Evolutionary conservation across 1,284 basidiomycete genomes (phyloP), one percentile per base, ranked within the genome.

Genomic region (Cryptococcus sp.): DNA sequence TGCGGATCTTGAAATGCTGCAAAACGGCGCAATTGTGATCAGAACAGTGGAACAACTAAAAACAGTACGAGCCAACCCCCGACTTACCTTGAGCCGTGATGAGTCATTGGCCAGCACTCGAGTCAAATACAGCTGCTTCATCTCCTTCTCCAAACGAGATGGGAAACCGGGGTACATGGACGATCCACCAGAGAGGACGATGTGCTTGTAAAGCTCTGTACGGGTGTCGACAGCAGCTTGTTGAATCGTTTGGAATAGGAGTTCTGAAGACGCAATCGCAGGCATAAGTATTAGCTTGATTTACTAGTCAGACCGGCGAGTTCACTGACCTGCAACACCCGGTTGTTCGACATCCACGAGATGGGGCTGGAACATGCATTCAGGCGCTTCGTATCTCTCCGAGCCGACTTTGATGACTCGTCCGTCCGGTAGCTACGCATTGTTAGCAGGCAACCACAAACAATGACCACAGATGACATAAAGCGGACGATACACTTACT

Each of bases 341-440:
- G 93, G 91, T 75, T 98, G 94, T 77, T 99, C 96, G 58, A 99
- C 84, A 67, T 99, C 96, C 54, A 99, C 93, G 8, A 99, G 84
- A 78, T 97, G 92, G 23, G 96, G 96, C 80, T 99, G 94, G 88
- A 99, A 99, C 91, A 99, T 93, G 82, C 96, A 99, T 80, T 99
- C 96, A 13, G 96, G 96, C n/a, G 95, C 96, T 80, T 97, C 93
- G 77, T 97, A 99, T n/a, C 96, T 88, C 78, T 99, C 96, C 1
- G 92, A 93, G 25, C 95, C 96, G 56, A 99, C 92, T 83, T 96
- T 97, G 84, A 99, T 97, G 35, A 85, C 86, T 47, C 96, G 89
- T 2, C 96, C 96, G 73, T 99, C 95, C 2, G 96, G 96, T 27
- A 99, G 88, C 89, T 95, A 61, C 22, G 16, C 50, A 31, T 52